Evolutionary conservation across 768 basidiomycete genomes (phyloP).

Genomic region (Rhodosporidiobolus odoratus): DNA sequence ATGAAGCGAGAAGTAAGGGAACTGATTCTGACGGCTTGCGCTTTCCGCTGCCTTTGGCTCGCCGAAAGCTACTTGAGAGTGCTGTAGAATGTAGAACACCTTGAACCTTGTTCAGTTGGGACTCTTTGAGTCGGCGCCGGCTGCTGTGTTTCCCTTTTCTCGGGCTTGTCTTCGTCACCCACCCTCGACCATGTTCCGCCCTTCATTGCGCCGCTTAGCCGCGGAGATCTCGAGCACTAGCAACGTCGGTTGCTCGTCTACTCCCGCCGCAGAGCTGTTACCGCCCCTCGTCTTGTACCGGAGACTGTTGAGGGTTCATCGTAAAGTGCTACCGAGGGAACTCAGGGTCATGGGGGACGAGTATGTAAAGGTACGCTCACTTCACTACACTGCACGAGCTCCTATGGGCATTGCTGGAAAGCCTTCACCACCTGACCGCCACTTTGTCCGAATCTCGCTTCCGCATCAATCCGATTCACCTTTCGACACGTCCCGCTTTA

Average conservation of each 20-base stretch:
- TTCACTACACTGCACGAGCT: neutral
- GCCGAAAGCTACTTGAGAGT: neutral
- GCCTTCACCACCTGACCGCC: too few species aligned
- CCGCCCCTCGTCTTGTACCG: conserved; percentile 58
- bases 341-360: conserved; percentile 80
- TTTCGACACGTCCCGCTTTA: too few species aligned
- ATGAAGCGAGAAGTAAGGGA: neutral
- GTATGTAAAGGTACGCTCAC: conserved; percentile 60
- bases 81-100: too few species aligned
- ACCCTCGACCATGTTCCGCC: neutral
- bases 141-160: neutral
- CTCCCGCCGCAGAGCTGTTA: conserved; percentile 26
- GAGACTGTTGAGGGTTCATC: conserved; percentile 69
- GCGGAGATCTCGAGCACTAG: conserved; percentile 6
- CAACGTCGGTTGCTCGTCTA: neutral
- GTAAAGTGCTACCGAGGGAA: conserved; percentile 60
- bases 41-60: neutral
- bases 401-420: neutral
- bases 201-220: neutral
- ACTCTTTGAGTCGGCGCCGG: too few species aligned
- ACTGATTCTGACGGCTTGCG: neutral
- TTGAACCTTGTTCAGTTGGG: too few species aligned
- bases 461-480: too few species aligned
- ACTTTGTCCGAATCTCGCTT: too few species aligned
- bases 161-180: neutral